Percentiles rank a stretch among this genome's conserved stretches.
These are phyloP conservation scores for Leucocoprinus leucothites DNA, from an alignment of 768 basidiomycete species.

Conservation along the genomic window DNA sequence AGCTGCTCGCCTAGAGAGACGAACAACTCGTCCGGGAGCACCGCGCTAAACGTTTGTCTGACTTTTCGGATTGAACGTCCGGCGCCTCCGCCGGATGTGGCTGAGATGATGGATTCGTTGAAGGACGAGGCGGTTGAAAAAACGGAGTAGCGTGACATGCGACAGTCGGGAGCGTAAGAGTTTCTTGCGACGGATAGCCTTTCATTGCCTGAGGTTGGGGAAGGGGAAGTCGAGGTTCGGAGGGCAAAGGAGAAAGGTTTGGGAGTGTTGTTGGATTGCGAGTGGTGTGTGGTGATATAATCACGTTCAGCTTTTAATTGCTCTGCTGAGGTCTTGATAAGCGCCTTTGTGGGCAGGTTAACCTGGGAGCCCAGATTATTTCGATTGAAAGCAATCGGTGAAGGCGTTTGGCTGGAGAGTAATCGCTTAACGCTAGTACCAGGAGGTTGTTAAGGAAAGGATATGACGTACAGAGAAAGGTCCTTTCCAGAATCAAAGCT, in stretches of 20 bases:
- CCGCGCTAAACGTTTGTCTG: slow-evolving; percentile 62
- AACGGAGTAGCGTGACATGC: slow-evolving; percentile 5
- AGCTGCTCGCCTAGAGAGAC: slow-evolving; percentile 57
- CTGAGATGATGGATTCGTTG: slow-evolving; percentile 33
- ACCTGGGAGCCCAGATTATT: slow-evolving; percentile 41
- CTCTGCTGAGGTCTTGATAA: slow-evolving; percentile 28
- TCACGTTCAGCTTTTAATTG: slow-evolving; percentile 28
- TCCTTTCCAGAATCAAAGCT: slow-evolving; percentile 14
- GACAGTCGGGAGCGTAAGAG: slow-evolving; percentile 3
- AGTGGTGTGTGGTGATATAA: slow-evolving; percentile 38
- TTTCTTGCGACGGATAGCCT: slow-evolving; percentile 14
- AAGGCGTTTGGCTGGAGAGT: neutral
- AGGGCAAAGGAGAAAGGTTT: slow-evolving; percentile 41
- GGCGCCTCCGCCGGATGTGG: slow-evolving; percentile 22
- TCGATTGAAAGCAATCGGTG: slow-evolving; percentile 23
- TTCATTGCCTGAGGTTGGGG: neutral
- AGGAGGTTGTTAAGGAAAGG: neutral
- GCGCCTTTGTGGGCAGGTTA: slow-evolving; percentile 50
- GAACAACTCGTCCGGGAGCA: slow-evolving; percentile 73
- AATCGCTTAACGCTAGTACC: neutral
- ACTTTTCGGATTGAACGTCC: slow-evolving; percentile 46
- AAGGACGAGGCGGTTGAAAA: slow-evolving; percentile 11
- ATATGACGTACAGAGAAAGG: slow-evolving; percentile 21
- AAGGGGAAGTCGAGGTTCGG: slow-evolving; percentile 12
- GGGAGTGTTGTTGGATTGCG: slow-evolving; percentile 37